Base-by-base conservation (phyloP, 768 basidiomycete genomes). In the Podaxis sp. region DNA sequence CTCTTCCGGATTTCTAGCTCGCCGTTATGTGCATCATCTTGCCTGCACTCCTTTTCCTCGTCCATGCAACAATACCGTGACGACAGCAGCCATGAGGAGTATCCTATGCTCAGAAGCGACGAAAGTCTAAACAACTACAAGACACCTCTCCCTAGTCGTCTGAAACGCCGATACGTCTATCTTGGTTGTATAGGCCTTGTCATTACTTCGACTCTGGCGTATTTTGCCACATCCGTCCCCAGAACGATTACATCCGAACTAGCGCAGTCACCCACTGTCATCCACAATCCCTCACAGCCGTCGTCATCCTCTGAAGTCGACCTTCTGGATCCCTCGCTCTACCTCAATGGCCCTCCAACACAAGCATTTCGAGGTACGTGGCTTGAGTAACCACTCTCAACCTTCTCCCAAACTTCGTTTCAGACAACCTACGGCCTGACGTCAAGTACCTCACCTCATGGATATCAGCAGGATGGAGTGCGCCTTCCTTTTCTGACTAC, bases 381-480 rank as follows among this genome's bases (percentile, higher is more conserved):
- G 2, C 38, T 58, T 62, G 20, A 12, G 28, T 20, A 51, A 22
- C 41, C 63, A 36, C 13, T 7, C 22, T 10, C n/a, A 13, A 24
- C 7, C 20, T 36, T 26, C 26, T 37, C 48, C 55, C 28, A 44
- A 56, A 64, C 26, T 33, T 26, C 7, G 26, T 48, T 36, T 6
- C 53, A 88, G 89, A 89, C 66, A 90, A 90, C 66, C 74, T 91
- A 38, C 81, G 80, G 15, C 73, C 81, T 20, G 83, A 88, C 60
- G 75, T 76, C 3, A 80, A 86, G 65, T 91, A 90, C 65, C 84
- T 91, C 63, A 87, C 88, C 1, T 87, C 87, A 13, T 91, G 88
- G 88, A 77, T 86, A 44, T 85, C 86, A 40, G 88, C 89, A n/a
- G 90, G 90, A 44, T 91, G 89, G 89, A 90, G 85, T 86, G 70